Conservation (phyloP, 2,329 filamentous ascomycete genomes). For the Delphinella strobiligena region DNA sequence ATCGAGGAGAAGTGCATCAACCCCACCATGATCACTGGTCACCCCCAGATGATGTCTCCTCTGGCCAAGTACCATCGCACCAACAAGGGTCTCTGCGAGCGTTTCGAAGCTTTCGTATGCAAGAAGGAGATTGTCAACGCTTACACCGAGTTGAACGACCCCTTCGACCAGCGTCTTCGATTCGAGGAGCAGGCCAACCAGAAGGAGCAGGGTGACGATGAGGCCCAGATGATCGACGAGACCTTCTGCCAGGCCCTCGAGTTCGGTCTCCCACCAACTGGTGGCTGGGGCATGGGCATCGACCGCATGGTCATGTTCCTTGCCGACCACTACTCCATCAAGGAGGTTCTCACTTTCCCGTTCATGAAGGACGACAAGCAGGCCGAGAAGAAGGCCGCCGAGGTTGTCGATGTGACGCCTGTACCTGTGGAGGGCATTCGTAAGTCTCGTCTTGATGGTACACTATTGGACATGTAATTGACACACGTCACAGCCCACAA, state of each 20-base stretch:
- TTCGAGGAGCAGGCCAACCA: constrained; percentile 93
- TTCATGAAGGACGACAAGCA: constrained; percentile 84
- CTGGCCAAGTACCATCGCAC: constrained; percentile 88
- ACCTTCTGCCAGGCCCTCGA: constrained; percentile 86
- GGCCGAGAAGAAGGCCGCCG: constrained; percentile 41
- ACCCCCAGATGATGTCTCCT: constrained; percentile 77
- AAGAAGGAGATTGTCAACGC: constrained; percentile 97
- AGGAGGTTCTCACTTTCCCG: constrained; percentile 91
- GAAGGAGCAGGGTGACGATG: constrained; percentile 93
- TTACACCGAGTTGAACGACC: constrained; percentile 96
- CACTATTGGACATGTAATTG: neutral
- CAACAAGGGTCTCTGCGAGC: constrained; percentile 77
- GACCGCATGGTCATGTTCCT: constrained; percentile 92
- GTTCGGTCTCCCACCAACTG: constrained; percentile 83
- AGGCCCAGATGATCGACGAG: constrained; percentile 92
- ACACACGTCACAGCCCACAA: constrained; percentile 5
- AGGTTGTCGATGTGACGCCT: constrained; percentile 50
- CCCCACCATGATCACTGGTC: constrained; percentile 83
- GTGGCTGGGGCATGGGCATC: constrained; percentile 93
- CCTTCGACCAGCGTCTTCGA: constrained; percentile 81
- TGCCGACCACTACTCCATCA: constrained; percentile 90
- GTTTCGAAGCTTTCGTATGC: constrained; percentile 94
- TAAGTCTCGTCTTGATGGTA: neutral
- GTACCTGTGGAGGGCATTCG: constrained; percentile 42
- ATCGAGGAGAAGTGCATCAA: constrained; percentile 90